Base-by-base conservation (phyloP, 169 alveolate species). In the Ichthyophthirius multifiliis region DNA sequence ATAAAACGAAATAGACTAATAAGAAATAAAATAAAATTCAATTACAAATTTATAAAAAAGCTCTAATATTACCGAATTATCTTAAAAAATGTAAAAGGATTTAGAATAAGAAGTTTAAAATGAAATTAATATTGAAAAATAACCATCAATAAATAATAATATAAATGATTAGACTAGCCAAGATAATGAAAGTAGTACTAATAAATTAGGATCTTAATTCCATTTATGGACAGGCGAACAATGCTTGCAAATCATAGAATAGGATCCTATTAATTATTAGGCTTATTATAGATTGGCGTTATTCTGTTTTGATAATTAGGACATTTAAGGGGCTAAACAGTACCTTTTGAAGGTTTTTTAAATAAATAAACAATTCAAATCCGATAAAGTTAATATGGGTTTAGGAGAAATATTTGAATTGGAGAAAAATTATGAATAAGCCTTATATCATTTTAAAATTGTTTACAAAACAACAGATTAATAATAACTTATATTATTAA, bases 271-370 rank as follows among this genome's bases (percentile, higher is more conserved):
- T 1, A 65, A 82, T 44, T 48, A 75, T 1, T 74, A 73, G 30
- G 92, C 94, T 20, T n/a, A 55, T 6, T 82, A 74, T 35, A 83
- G 91, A 74, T 75, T 86, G 13, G 92, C 89, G 9, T 13, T 55
- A 9, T 23, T 86, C 16, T 47, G 67, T n/a, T 76, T 83, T 4
- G 83, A 47, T 10, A 83, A 88, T 6, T 62, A 75, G 15, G 84
- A 84, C n/a, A 37, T 84, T 5, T 75, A 43, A n/a, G 80, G 76
- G 15, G 90, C 90, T 1, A 44, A 82, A 48, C 64, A 73, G 41
- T 18, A 76, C 13, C 41, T 88, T 3, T 18, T 55, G 4, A 47
- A 71, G 32, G 76, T 78, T 0, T 27, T 64, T 35, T 67, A 80
- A 34, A 30, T 84, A 18, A 89, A 86, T 43, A 74, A 65, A 0